Conservation (phyloP, 495 filamentous ascomycete species). For the Hyaloscypha hepaticicola region DNA sequence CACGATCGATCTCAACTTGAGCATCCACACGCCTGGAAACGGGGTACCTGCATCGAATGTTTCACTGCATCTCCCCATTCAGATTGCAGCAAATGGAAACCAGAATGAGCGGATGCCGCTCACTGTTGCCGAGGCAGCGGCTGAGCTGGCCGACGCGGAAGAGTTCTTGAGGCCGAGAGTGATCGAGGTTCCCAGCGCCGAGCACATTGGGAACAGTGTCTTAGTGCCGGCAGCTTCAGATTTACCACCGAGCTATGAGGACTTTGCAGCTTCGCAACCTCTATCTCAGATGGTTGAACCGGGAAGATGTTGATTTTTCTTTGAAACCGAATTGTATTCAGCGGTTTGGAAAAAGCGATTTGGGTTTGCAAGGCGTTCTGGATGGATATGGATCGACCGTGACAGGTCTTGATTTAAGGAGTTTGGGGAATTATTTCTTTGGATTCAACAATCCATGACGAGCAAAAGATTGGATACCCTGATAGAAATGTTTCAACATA, state of each 20-base stretch:
- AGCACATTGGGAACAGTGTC: conserved; percentile 27
- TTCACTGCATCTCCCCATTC: conserved; percentile 71
- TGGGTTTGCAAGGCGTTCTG: conserved; percentile 17
- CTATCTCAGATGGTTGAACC: conserved; percentile 11
- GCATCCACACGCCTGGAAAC: conserved; percentile 57
- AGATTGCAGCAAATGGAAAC: conserved; percentile 55
- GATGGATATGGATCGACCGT: conserved; percentile 8
- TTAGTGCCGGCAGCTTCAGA: conserved; percentile 3
- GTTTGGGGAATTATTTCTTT: background rate
- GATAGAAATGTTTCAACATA: background rate
- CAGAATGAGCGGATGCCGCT: background rate
- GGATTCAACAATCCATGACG: background rate
- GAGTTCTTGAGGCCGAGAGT: conserved; percentile 48
- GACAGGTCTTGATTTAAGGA: background rate
- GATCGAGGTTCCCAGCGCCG: conserved; percentile 35
- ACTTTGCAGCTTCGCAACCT: conserved; percentile 7
- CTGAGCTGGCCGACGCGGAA: conserved; percentile 41
- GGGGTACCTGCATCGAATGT: conserved; percentile 54
- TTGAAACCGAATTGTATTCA: background rate
- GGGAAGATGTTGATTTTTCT: conserved; percentile 11
- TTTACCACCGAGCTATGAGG: conserved; percentile 28
- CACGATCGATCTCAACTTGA: conserved; percentile 64
- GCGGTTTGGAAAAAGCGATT: conserved; percentile 3
- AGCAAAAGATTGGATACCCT: background rate
- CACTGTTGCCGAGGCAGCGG: conserved; percentile 19